Base-by-base conservation (phyloP, 805 yeast genomes). In the Ogataea naganishii region DNA sequence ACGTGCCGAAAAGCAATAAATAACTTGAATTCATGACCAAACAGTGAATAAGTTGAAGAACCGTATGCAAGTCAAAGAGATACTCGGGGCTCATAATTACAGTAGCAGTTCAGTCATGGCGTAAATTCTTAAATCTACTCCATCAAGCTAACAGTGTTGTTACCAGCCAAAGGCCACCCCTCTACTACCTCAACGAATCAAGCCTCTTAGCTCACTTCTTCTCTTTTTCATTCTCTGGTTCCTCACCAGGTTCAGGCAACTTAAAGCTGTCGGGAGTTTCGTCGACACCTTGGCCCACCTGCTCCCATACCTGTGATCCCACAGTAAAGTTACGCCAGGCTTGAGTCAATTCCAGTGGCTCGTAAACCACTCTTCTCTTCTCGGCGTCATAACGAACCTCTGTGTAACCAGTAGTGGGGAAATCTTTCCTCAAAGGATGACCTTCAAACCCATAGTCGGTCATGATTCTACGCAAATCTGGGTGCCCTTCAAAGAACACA, bases 371-470 rank as follows among this genome's bases (percentile, higher is more conserved):
- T 54, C 95, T 73, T 67, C 83, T 76, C 70, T 84, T 84, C 58
- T 84, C 94, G 54, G 83, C 85, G 57, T 84, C 95, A 60, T 82
- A 84, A 52, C 88, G 72, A 23, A 83, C 84, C 63, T 84, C 95
- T 27, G 92, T 82, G 62, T 82, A 84, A 33, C 95, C 95, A 23
- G 92, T 80, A 24, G 89, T 77, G 44, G 95, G 95, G 80, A 84
- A 84, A 58, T 84, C 95, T 57, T 84, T 84, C 59, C 94, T 73
- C 52, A 83, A 68, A 10, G 95, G 95, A 53, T 83, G 92, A 31
- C 95, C 95, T 59, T 82, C 94, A 46, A 84, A 83, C 14, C 95
- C 95, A 56, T 83, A 83, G 59, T 83, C 95, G 33, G 95, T 83
- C 75, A 83, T 71, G 56, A 83, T 82, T 61, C 95, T 70, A 62